A percentile compares a stretch with the other conserved stretches of the same genome.
Conservation (phyloP, 352 stramenopile species). For the Pythium brachiatum region DNA sequence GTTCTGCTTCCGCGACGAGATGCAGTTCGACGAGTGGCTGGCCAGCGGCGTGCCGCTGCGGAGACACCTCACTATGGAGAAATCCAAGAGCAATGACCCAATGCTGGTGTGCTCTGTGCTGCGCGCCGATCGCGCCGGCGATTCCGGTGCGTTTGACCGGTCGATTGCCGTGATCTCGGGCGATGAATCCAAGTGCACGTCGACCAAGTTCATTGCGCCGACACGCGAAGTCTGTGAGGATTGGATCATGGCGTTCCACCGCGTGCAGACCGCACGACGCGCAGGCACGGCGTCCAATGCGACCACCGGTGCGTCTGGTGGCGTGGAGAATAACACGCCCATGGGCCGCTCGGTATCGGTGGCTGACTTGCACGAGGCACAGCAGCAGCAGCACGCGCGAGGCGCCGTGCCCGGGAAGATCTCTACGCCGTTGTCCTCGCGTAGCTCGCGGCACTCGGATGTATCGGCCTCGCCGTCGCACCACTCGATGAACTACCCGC, state of each 20-base stretch:
- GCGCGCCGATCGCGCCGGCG: constrained; percentile 35
- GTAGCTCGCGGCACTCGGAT: constrained; percentile 17
- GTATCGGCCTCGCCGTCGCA: constrained; percentile 19
- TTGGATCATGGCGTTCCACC: constrained; percentile 59
- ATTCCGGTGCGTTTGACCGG: constrained; percentile 32
- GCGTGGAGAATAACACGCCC: background rate
- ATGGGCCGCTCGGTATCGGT: background rate
- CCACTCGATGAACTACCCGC: constrained; percentile 5
- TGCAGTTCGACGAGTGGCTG: constrained; percentile 59
- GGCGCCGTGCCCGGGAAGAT: background rate
- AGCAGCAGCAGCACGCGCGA: background rate
- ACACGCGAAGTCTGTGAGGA: constrained; percentile 37
- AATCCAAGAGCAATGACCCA: constrained; percentile 33
- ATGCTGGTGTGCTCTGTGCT: constrained; percentile 50
- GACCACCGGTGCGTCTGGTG: background rate
- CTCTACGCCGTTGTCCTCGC: constrained; percentile 1
- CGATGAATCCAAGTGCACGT: constrained; percentile 42
- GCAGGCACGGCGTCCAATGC: background rate
- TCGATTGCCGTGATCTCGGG: constrained; percentile 43
- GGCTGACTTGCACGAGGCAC: background rate
- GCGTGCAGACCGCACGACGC: constrained; percentile 43
- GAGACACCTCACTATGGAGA: constrained; percentile 19
- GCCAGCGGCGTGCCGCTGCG: constrained; percentile 43
- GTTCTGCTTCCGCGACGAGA: constrained; percentile 65
- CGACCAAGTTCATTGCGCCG: constrained; percentile 42